Base-by-base conservation (phyloP, 2,329 filamentous ascomycete genomes). In the Aspergillus aculeatus region DNA sequence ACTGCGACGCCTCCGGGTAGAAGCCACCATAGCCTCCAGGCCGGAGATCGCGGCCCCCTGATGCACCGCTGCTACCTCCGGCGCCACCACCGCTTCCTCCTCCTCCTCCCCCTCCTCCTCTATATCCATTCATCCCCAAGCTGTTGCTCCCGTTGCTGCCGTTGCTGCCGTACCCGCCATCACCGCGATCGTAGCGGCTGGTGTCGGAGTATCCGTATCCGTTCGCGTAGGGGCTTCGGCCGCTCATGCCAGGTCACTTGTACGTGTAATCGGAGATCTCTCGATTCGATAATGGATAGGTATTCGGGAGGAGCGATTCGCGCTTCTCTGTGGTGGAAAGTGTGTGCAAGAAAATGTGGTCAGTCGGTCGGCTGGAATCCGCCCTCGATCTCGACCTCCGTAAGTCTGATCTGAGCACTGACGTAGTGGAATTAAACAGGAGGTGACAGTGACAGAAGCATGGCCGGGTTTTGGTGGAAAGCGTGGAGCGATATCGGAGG, bases 1-100 rank as follows among this genome's bases (percentile, higher is more conserved):
- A 62, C 55, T 69, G 69, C 32, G 69, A 62, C 6, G 71, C 51
- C 44, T 76, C 75, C 21, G 69, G 60, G 31, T 75, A 74, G 51
- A 80, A 79, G 29, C 78, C 78, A 38, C 78, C 78, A 58, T 80
- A 80, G 24, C 78, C 78, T 48, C 78, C 78, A 2, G 76, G 69
- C 23, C 78, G 75, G 50, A 70, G 73, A 21, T 75, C 75, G 38
- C 16, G 38, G 24, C 77, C 77, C 32, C 78, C 78, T 58, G 80
- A 80, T 23, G 77, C 78, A 50, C 78, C 78, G 2, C 75, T 69
- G 29, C 78, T 74, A 51, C 70, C 73, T 23, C 23, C 26, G 26
- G 26, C 26, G 23, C 23, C 23, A 23, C 23, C 23, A 29, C 26
- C 26, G 21, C 75, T 75, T 50, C 75, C 69, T 48, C 61, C 64